These are phyloP conservation scores for Punica granatum DNA, from an alignment of 345 rosid species.

Conservation along the genomic window DNA sequence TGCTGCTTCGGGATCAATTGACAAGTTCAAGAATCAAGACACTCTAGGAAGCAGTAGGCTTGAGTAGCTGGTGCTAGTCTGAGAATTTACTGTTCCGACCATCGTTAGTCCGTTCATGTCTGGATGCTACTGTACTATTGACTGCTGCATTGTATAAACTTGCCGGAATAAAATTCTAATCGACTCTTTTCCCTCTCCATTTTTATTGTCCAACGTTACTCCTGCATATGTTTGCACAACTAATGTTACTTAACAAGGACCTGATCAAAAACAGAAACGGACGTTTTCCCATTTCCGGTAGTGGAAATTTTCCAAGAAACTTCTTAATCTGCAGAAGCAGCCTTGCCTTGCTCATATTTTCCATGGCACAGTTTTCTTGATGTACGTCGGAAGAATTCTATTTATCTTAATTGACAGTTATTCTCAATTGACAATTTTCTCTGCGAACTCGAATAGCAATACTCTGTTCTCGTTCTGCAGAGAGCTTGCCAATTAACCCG, in stretches of 20 bases:
- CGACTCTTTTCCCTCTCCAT: background rate
- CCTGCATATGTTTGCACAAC: background rate
- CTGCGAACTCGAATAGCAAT: conserved; percentile 37
- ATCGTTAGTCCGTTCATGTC: background rate
- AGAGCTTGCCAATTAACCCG: conserved; percentile 34
- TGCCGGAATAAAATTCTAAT: background rate
- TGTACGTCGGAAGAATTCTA: conserved; percentile 50
- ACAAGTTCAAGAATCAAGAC: background rate
- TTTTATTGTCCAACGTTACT: background rate
- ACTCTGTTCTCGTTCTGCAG: no score
- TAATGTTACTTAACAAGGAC: background rate
- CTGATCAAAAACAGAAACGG: background rate
- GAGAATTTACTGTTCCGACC: background rate
- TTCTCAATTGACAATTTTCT: conserved; percentile 49
- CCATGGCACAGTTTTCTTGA: conserved; percentile 45
- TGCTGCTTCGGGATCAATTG: background rate
- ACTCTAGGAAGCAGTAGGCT: background rate
- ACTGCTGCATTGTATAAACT: background rate
- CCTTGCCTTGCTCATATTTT: conserved; percentile 12
- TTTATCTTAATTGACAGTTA: conserved; percentile 56
- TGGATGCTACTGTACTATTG: background rate
- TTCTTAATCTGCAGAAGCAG: background rate
- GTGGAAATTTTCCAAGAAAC: background rate
- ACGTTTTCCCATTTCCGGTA: background rate
- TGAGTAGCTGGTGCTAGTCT: background rate